Evolutionary conservation across 1,284 basidiomycete genomes (phyloP), one percentile per base, ranked within the genome.

Genomic region (Wolfiporia cocos): DNA sequence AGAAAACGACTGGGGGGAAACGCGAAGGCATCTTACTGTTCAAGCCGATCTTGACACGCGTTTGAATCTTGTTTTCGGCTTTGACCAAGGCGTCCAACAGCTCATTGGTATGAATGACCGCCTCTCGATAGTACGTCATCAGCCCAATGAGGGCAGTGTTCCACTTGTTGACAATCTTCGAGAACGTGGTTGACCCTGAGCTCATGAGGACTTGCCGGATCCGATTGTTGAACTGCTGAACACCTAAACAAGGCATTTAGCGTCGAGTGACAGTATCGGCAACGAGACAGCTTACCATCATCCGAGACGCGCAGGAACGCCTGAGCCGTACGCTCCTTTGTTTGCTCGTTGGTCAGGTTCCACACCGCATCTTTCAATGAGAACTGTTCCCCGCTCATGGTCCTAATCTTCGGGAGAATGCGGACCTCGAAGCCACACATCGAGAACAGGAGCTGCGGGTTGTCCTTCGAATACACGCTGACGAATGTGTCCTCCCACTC

Each of bases 101-200:
- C 66, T 98, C 94, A 57, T 93, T 92, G 24, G 96, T 99, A 62
- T 96, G 92, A 47, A 97, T 92, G 49, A 98, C 93, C n/a, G 94
- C 95, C 62, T 99, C 95, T 49, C 95, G 90, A 67, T 98, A 99
- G 69, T 98, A 99, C 0, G 94, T 97, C 92, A 96, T 92, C 24
- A 94, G 68, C 48, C 92, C 92, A 51, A 94, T 95, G 41, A 95
- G 77, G 9, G 91, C 90, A 2, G 93, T 95, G 65, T 97, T 98
- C 93, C 93, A 97, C 70, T 98, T 98, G 74, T 99, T 99, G 60
- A 98, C 89, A 56, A 99, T 97, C 76, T 99, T 99, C 48, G 91
- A 92, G 77, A 99, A 99, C 0, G 96, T 98, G 1, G 95, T 95
- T 0, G 93, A 95, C 47, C 96, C 96, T 1, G 96, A 98, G 54